Evolutionary conservation across 202 grass and related monocot genomes (phyloP), one percentile per base, ranked within the genome.

Genomic region (Musa balbisiana): DNA sequence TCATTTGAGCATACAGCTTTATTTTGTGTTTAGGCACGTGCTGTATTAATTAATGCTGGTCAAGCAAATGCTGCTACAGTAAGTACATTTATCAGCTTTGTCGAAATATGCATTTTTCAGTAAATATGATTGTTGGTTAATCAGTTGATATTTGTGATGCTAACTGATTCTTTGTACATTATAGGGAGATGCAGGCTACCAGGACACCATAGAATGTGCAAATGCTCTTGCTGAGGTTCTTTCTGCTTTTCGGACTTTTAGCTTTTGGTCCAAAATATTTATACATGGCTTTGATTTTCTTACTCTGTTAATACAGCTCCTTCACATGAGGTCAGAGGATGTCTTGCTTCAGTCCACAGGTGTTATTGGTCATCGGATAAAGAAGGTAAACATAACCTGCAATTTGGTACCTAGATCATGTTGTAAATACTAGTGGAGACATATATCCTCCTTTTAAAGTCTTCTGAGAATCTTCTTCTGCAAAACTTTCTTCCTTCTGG

Each of bases 51-150:
- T 81, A 98, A 98, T 52, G 90, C 94, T 83, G 94, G 94, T 52
- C 94, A 98, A 85, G 94, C 94, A 83, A 98, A 98, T 89, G 90
- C 90, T 80, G 94, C 94, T 58, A 98, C 94, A 52, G 94, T 98
- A 87, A 98, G 94, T 88, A 14, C 54, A 52, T 21, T 49, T 49
- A 43, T 79, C 53, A 76, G 71, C 55, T 79, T 25, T 69, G 29
- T 17, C 50, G 20, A 53, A 77, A 17, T 43, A 49, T 2, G 16
- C 0, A 1, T 29, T 21, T 43, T 71, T 17, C 23, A 22, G 9
- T 10, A 29, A 53, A 79, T 62, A 3, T 77, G 51, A 23, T 76
- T 26, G 71, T 52, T 60, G 75, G 10, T 13, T 67, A 66, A 77
- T 79, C 24, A 82, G 54, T 29, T 8, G 73, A 74, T 76, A 76